phyloP scores from a whole-genome alignment of 805 yeast genomes.

The Yarrowia deformans region DNA sequence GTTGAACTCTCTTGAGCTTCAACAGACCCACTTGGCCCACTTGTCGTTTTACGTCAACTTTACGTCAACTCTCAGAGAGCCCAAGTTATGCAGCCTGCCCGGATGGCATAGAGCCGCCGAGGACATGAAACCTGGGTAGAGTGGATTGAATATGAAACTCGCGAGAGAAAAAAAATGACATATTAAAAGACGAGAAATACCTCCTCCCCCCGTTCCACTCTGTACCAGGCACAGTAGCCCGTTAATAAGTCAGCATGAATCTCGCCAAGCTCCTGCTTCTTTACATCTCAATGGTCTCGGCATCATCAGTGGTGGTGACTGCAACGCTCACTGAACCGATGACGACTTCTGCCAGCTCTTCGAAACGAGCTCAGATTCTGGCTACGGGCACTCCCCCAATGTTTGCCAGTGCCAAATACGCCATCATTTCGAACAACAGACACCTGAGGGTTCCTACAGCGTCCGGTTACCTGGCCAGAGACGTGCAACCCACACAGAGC shows the following conservation, averaged over 20 bases:
- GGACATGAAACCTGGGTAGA: too few relatives aligned
- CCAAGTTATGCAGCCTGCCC: conserved; percentile 15
- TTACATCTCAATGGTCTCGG: background rate
- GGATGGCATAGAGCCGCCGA: conserved; percentile 29
- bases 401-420: conserved; percentile 15
- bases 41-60: background rate
- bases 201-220: too few relatives aligned
- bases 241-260: background rate
- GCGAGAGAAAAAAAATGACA: background rate
- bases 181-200: background rate
- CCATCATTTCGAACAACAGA: background rate
- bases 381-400: conserved; percentile 11
- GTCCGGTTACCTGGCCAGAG: background rate
- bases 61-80: background rate
- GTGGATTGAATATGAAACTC: conserved; percentile 3
- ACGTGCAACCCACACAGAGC: background rate
- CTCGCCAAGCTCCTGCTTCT: background rate
- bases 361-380: conserved; percentile 10
- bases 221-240: too few relatives aligned
- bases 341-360: background rate
- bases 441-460: background rate
- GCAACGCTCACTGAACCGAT: background rate
- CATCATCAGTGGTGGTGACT: conserved; percentile 1
- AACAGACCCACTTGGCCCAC: background rate
- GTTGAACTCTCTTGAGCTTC: too few relatives aligned